Evolutionary conservation across 2,329 filamentous ascomycete species (phyloP).

Genomic region (Pseudocercospora cruenta): DNA sequence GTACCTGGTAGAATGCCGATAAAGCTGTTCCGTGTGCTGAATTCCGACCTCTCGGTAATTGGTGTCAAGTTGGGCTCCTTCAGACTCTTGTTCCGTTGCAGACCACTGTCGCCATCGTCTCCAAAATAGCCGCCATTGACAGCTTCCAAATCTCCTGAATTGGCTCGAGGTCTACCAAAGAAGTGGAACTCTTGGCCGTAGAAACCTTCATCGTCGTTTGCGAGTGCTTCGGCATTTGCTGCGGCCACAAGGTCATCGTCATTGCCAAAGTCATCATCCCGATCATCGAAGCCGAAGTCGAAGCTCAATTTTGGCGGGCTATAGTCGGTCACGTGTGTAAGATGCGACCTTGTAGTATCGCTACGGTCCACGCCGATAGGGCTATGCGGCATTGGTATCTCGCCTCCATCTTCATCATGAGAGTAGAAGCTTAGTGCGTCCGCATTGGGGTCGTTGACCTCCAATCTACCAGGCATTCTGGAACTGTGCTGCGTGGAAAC

Average conservation of each 20-base stretch:
- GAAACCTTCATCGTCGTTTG: conserved; percentile 89
- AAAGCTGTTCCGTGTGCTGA: conserved; percentile 90
- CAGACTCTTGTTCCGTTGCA: conserved; percentile 72
- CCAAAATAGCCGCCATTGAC: conserved; percentile 91
- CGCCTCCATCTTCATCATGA: conserved; percentile 22
- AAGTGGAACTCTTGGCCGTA: conserved; percentile 98
- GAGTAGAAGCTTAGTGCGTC: conserved; percentile 29
- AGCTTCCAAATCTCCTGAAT: conserved; percentile 54
- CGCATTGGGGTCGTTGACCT: neutral
- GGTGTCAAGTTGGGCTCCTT: conserved; percentile 91
- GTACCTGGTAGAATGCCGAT: conserved; percentile 60
- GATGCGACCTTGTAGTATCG: conserved; percentile 18
- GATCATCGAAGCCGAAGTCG: conserved; percentile 53
- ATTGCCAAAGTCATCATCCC: conserved; percentile 60
- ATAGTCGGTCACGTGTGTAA: conserved; percentile 26
- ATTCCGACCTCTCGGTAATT: conserved; percentile 94
- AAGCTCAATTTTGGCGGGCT: conserved; percentile 39
- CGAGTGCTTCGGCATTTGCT: conserved; percentile 89
- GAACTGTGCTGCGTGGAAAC: conserved; percentile 21
- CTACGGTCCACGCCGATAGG: conserved; percentile 19
- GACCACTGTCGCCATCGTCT: conserved; percentile 65
- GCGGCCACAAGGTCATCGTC: conserved; percentile 93
- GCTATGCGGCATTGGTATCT: conserved; percentile 17
- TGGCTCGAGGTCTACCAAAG: conserved; percentile 64
- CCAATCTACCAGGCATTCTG: neutral